phyloP scores from a whole-genome alignment of 2,329 filamentous ascomycete genomes.

The Alternaria burnsii region DNA sequence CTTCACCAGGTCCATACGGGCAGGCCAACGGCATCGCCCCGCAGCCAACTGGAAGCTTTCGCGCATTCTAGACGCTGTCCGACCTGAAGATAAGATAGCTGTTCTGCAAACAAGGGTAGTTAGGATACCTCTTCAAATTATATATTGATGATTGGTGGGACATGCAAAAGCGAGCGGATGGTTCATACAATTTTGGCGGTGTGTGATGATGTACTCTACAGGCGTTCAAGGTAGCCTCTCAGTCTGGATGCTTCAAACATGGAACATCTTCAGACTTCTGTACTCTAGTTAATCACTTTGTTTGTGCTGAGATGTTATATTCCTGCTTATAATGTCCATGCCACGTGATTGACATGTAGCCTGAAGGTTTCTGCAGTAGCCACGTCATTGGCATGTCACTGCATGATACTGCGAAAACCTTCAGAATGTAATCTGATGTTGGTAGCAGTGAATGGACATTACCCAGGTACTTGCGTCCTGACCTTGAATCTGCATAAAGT shows the following conservation, averaged over 20 bases:
- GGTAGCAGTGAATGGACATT: no score
- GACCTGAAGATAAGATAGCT: not conserved
- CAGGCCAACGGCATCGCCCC: constrained; percentile 90
- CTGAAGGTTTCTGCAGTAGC: not conserved
- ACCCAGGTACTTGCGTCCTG: no score
- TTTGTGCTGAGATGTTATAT: not conserved
- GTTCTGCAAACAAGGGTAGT: not conserved
- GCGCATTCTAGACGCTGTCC: constrained; percentile 42
- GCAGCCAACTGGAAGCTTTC: constrained; percentile 76
- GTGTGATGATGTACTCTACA: constrained; percentile 38
- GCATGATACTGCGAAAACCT: not conserved
- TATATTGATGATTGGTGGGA: constrained; percentile 36
- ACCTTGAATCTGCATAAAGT: no score
- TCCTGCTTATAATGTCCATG: not conserved
- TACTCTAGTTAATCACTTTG: constrained; percentile 39
- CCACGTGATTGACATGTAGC: not conserved
- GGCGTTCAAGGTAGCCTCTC: constrained; percentile 39
- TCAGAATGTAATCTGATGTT: not conserved
- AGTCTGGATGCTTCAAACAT: constrained; percentile 28
- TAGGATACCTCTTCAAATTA: constrained; percentile 25
- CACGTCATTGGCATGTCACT: not conserved
- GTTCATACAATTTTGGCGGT: constrained; percentile 29
- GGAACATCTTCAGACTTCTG: constrained; percentile 29
- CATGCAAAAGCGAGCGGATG: constrained; percentile 35
- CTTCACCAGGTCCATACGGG: constrained; percentile 73